Evolutionary conservation across 1,139 yeast species (phyloP), one percentile per base, ranked within the genome.

Genomic region (Protomyces macrosporus): DNA sequence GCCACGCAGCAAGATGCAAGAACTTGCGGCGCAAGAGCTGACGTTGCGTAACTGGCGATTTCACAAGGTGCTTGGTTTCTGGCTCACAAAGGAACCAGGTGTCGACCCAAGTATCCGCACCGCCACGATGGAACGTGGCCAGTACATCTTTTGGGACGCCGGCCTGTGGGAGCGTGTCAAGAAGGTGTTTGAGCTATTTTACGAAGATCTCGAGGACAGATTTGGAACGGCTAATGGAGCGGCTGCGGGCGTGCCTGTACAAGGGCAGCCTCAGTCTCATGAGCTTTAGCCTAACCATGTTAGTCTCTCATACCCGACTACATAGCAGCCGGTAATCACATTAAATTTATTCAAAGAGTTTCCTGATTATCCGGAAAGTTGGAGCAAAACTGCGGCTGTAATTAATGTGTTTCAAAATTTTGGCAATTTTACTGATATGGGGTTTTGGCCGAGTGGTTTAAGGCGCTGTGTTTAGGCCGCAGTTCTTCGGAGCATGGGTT

Each of bases 131-230:
- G 98, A 95, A 76, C 84, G 93, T 68, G 98, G 98, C 1, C 87
- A 91, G n/a, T 95, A 93, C 74, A 87, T 91, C 55, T 93, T 95
- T 74, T 95, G 95, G 74, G 98, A 95, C 72, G 98, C 98, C 4
- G 90, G 87, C 69, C 84, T 88, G 67, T 95, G 99, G 99, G 96
- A 90, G 71, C 89, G 90, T 76, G 90, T 93, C 69, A 90, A 88
- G 69, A 65, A 65, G 60, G 67, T 64, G 45, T 63, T 65, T 53
- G 62, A 64, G 53, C 54, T 65, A 37, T 55, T 65, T 54, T 65
- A 65, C 53, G 67, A 65, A 35, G 66, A 61, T 34, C 52, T 65
- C 34, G 67, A 65, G 55, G 66, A 65, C 32, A 59, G 67, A 16
- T 58, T 58, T 42, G 48, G 30, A 6, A 42, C 30, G 6, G 48